Base-by-base conservation (phyloP, 192 early-diverging fungal species). In the Rhizophlyctis rosea region DNA sequence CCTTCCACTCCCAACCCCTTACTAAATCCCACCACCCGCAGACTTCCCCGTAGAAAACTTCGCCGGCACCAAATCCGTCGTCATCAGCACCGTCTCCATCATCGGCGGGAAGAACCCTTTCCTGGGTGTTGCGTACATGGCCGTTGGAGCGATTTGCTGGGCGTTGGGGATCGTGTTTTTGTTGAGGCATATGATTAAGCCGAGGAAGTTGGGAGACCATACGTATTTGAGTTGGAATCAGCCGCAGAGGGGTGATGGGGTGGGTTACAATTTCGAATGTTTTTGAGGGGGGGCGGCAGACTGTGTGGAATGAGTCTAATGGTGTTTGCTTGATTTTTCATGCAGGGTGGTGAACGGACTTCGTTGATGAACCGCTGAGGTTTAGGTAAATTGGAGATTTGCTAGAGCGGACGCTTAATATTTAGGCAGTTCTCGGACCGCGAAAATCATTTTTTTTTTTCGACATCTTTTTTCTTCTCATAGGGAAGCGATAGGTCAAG, bases 91-190 rank as follows among this genome's bases (percentile, higher is more conserved):
- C 24, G 88, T 89, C 2, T 98, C 95, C 32, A 87, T 98, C 63
- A 79, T 99, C 56, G 97, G 97, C 61, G 93, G 93, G n/a, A 90
- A 91, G 54, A 99, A 98, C 74, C 85, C 96, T 3, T 98, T 98
- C 77, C 75, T 99, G 65, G 97, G 96, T 16, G 77, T 90, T 34
- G 92, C 96, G 2, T 99, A 96, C 79, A 90, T 99, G 30, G 85
- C 87, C 13, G 90, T 96, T 44, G 97, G 97, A n/a, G 82, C 84
- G 30, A 57, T 96, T 34, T 97, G 95, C 75, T 89, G 91, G 60
- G 67, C 92, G 18, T 72, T 99, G 18, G 95, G 95, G 32, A 75
- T 93, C 53, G 77, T 88, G 36, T 99, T 99, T 69, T 80, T 94
- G 32, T 77, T 86, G 24, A 83, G 95, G 62, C 92, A 99, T 67